phyloP scores from a whole-genome alignment of 345 rosid species.

The Salix dunnii region DNA sequence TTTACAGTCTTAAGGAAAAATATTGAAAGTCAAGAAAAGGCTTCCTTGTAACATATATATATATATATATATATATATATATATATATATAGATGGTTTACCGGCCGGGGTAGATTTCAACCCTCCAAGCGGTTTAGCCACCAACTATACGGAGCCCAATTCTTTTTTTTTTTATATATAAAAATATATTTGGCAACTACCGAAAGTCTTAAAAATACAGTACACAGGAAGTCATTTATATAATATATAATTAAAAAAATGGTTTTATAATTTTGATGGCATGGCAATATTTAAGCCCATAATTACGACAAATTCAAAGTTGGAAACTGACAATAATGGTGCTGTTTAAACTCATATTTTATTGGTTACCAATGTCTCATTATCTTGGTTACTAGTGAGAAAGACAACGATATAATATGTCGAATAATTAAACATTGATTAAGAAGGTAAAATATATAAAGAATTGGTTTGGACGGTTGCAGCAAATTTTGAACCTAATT shows the following conservation, averaged over 20 bases:
- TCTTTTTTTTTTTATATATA: background rate
- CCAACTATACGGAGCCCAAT: conserved; percentile 6
- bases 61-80: too few relatives aligned
- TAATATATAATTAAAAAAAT: background rate
- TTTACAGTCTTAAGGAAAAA: background rate
- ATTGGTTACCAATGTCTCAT: conserved; percentile 5
- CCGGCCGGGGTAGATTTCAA: background rate
- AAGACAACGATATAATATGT: background rate
- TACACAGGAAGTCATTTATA: background rate
- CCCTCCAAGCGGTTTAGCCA: conserved; percentile 10
- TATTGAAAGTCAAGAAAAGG: background rate
- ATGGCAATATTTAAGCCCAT: background rate
- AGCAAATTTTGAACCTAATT: background rate
- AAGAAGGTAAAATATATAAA: background rate
- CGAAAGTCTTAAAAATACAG: background rate
- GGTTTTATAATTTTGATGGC: conserved; percentile 14
- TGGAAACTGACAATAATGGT: conserved; percentile 12
- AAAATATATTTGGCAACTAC: conserved; percentile 15
- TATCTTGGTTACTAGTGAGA: conserved; percentile 13
- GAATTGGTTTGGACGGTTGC: conserved; percentile 20
- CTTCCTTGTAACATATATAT: background rate
- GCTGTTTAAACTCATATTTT: background rate
- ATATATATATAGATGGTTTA: background rate
- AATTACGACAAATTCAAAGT: conserved; percentile 22
- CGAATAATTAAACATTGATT: conserved; percentile 12